A percentile compares a stretch with the other conserved stretches of the same genome.
These are phyloP conservation scores for Aspergillus ellipticus DNA, from an alignment of 495 filamentous ascomycete species.

Conservation along the genomic window DNA sequence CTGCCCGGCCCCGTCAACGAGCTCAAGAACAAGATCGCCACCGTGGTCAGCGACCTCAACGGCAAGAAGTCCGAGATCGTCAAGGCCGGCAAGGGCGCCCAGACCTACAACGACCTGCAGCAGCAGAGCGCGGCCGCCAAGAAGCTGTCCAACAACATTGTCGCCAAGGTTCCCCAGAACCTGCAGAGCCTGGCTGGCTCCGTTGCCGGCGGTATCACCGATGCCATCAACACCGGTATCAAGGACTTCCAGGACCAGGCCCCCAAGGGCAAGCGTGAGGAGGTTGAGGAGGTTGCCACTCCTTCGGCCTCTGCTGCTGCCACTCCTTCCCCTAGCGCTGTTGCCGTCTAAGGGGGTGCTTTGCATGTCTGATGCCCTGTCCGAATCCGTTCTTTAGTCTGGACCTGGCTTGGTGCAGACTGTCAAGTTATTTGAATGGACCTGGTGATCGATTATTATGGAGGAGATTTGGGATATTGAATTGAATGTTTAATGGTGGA, in stretches of 20 bases:
- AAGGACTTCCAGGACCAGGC: conserved; percentile 5
- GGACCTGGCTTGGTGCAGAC: not conserved
- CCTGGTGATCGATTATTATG: too few relatives aligned
- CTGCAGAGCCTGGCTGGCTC: conserved; percentile 7
- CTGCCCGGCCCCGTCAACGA: conserved; percentile 10
- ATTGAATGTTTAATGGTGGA: too few relatives aligned
- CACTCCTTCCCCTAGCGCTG: not conserved
- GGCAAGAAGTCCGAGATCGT: conserved; percentile 10
- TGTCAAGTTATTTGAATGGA: too few relatives aligned
- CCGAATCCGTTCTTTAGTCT: not conserved
- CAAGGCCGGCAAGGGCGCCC: conserved; percentile 3
- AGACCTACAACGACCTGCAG: conserved; percentile 6
- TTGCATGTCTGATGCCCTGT: not conserved
- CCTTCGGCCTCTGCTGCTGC: not conserved
- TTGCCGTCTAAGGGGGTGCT: not conserved
- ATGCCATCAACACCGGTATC: conserved; percentile 1
- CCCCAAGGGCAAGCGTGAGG: not conserved
- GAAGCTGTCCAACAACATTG: conserved; percentile 3
- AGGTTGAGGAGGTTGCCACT: too few relatives aligned
- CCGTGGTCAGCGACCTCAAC: not conserved
- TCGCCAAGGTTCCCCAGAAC: conserved; percentile 7
- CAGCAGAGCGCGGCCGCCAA: conserved; percentile 7
- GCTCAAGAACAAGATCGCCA: conserved; percentile 7
- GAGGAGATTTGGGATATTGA: too few relatives aligned
- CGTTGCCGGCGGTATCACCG: conserved; percentile 3